A percentile compares a stretch with the other conserved stretches of the same genome.
These are phyloP conservation scores for Platanthera guangdongensis DNA, from an alignment of 106 monocot genomes.

Conservation along the genomic window DNA sequence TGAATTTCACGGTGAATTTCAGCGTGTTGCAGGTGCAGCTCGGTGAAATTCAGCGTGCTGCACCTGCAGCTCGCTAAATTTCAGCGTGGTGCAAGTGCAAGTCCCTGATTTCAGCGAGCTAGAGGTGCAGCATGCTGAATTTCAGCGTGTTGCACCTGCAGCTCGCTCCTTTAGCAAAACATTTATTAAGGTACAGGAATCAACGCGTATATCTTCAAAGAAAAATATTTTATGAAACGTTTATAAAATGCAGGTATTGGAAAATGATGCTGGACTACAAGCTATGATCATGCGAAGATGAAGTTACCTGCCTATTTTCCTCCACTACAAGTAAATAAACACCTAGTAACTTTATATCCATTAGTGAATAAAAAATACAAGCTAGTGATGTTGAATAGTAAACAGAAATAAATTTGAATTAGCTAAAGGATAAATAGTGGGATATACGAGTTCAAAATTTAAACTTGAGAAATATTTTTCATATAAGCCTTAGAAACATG, in stretches of 20 bases:
- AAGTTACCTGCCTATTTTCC: not conserved
- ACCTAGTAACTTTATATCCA: not conserved
- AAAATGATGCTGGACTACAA: not conserved
- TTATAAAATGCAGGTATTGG: not conserved
- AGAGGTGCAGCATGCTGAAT: too few species aligned
- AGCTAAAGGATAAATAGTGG: not conserved
- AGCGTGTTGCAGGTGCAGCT: too few species aligned
- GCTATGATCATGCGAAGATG: not conserved
- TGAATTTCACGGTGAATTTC: too few species aligned
- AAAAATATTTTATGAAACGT: not conserved
- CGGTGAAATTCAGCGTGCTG: too few species aligned
- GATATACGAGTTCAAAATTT: too few species aligned
- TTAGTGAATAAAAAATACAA: not conserved
- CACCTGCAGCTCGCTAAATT: too few species aligned
- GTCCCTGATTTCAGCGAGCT: too few species aligned
- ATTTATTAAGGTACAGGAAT: not conserved
- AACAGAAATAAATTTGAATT: not conserved
- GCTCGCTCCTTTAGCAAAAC: constrained; percentile 2
- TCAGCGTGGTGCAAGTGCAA: too few species aligned
- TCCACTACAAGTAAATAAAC: constrained; percentile 1
- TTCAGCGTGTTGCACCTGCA: too few species aligned
- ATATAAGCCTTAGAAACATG: not conserved
- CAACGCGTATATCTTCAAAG: not conserved
- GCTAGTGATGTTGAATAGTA: not conserved
- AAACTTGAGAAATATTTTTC: not conserved